Evolutionary conservation across 139 green algal species (phyloP), one percentile per base, ranked within the genome.

Genomic region (Chlamydomonas sphaeroides): DNA sequence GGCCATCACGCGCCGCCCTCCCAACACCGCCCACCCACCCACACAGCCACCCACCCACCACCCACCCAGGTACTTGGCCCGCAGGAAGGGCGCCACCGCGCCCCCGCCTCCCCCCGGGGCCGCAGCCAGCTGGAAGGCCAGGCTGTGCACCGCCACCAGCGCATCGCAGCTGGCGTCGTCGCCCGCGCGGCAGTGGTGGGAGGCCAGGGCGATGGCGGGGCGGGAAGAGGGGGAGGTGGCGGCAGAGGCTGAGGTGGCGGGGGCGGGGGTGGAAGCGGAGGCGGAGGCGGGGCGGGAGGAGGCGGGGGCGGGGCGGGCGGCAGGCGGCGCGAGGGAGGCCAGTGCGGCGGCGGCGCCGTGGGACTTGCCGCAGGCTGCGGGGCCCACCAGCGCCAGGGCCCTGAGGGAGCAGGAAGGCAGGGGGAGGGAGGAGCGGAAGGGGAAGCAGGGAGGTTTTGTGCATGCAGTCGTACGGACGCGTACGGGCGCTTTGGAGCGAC

Each of bases 111-210:
- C 32, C 6, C 7, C 10, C 45, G 35, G 56, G 3, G 48, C 8
- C 45, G 20, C 51, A 25, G 51, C 71, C 71, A 79, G 71, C 71
- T 79, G 49, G 71, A 79, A 79, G 3, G 71, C 71, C 32, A 79
- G n/a, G 53, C 71, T 79, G 33, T 33, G 71, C 20, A 79, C 23
- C 71, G 53, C 25, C 5, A 67, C 71, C 35, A 51, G 10, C 51
- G 71, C 21, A 35, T 79, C 71, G 20, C 26, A 10, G 53, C 71
- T 79, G 51, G 71, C 51, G 25, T 32, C 71, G 71, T 79, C 71
- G 33, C 71, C 71, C 48, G 51, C 5, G 7, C 51, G 51, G 71
- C 71, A 79, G 32, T 49, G 67, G 71, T 79, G 71, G 0, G 25
- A n/a, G 21, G 71, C 71, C n/a, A 38, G 35, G 14, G 49, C 25